Base-by-base conservation (phyloP, 73 alveolate genomes). In the Urostyla sp. region DNA sequence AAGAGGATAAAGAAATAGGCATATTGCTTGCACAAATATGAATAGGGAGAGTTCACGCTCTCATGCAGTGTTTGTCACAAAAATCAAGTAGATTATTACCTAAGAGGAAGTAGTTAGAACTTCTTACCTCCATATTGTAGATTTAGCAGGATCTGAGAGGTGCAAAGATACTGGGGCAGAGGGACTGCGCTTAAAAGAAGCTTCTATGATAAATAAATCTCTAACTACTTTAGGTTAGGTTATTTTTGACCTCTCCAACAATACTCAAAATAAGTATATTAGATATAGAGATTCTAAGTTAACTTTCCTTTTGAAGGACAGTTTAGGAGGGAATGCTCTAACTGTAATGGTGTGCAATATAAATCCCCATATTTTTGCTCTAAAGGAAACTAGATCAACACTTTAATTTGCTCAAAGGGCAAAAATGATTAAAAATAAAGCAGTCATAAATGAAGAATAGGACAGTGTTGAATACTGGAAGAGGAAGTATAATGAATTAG, bases 71-170 rank as follows among this genome's bases (percentile, higher is more conserved):
- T 77, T 86, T 51, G 38, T 92, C 53, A 31, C 93, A 32, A 28
- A 49, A 10, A 73, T 86, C 30, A 83, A 92, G 34, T 50, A 80
- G 8, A 90, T 66, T 52, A 85, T 31, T 0, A 80, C 60, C 13
- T 87, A 74, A 5, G 83, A 67, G 43, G 55, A 67, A n/a, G 67
- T 84, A 36, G 84, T 76, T 6, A 89, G 76, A 75, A 89, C 59
- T 30, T 54, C 97, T 20, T 86, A 88, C 72, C 91, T 98, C 67
- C 89, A 94, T 67, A 77, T 98, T 67, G 97, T 97, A 21, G 99
- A 97, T 76, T 77, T 98, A 26, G 99, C 99, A 15, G 99, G 99
- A n/a, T 84, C 97, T 34, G 99, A 98, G 72, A 94, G 98, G 28
- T 88, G 90, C 67, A 87, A 94, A 84, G 75, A 91, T 13, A 81